phyloP scores from a whole-genome alignment of 352 stramenopile species.

The Blastocystis sp. region DNA sequence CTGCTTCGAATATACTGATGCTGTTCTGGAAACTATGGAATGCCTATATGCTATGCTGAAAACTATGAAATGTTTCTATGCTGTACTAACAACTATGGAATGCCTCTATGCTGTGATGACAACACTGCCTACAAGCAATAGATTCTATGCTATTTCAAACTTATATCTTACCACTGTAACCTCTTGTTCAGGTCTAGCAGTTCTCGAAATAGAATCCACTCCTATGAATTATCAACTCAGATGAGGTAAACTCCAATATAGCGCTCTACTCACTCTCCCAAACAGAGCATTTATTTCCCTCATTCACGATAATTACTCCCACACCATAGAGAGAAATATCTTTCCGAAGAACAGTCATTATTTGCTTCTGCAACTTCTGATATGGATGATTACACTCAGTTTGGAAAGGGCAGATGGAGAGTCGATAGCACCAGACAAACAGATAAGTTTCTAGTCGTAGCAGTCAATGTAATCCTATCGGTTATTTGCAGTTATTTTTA shows the following conservation, averaged over 20 bases:
- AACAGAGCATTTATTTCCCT: no score
- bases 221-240: no score
- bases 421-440: neutral
- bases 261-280: no score
- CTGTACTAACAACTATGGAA: neutral
- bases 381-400: neutral
- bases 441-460: neutral
- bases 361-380: neutral
- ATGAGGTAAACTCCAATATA: no score
- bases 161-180: no score
- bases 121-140: neutral
- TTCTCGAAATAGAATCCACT: no score
- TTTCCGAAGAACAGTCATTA: no score
- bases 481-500: neutral
- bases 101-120: neutral
- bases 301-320: no score
- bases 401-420: conserved; percentile 4
- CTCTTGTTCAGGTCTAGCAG: no score
- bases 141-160: no score
- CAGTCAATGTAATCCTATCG: neutral
- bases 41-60: neutral
- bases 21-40: no score
- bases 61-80: neutral
- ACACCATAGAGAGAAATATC: no score
- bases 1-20: neutral